A percentile compares a stretch with the other conserved stretches of the same genome.
These are phyloP conservation scores for Phalaenopsis equestris DNA, from an alignment of 106 monocot species.

Conservation along the genomic window DNA sequence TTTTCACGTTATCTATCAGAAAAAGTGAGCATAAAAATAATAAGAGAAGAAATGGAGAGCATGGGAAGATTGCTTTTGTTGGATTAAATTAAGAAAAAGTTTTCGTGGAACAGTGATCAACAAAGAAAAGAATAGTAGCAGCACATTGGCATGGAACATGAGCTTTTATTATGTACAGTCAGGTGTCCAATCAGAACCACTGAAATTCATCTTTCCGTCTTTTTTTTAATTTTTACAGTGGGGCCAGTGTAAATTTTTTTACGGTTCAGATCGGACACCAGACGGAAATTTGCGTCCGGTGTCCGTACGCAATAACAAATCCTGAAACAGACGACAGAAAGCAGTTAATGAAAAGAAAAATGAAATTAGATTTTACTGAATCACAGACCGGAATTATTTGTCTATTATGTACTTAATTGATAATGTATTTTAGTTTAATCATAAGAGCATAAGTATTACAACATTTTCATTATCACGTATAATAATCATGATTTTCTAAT, in stretches of 20 bases:
- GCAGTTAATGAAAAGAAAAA: not conserved
- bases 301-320: not conserved
- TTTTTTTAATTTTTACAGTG: too few species aligned
- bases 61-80: not conserved
- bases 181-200: too few species aligned
- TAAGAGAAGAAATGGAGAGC: conserved; percentile 3
- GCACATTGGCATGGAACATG: not conserved
- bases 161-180: not conserved
- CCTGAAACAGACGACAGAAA: not conserved
- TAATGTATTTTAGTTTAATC: too few species aligned
- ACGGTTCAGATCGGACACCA: too few species aligned
- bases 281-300: too few species aligned
- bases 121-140: not conserved
- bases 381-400: too few species aligned
- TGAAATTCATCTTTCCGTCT: too few species aligned
- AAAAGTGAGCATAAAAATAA: not conserved
- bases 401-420: too few species aligned
- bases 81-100: not conserved
- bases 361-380: not conserved
- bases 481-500: too few species aligned
- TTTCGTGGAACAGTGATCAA: not conserved
- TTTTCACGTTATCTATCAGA: conserved; percentile 1
- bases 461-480: too few species aligned
- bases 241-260: too few species aligned
- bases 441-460: too few species aligned